These are phyloP conservation scores for Lactarius indigo DNA, from an alignment of 768 basidiomycete species.

Conservation along the genomic window DNA sequence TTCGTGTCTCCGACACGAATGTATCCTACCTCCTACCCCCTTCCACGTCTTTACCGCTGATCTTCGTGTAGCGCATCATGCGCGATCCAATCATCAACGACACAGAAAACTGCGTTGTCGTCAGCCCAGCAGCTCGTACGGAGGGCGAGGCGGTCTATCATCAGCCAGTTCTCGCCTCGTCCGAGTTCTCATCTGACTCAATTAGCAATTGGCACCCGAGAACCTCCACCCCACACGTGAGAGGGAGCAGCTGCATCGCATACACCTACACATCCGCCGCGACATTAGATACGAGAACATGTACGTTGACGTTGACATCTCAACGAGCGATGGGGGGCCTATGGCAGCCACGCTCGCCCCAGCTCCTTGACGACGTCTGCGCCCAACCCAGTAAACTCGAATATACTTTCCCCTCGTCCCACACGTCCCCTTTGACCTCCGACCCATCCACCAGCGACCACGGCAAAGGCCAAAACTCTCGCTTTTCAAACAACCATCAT, in stretches of 20 bases:
- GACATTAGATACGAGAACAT: conserved; percentile 63
- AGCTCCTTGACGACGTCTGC: conserved; percentile 8
- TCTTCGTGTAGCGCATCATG: conserved; percentile 26
- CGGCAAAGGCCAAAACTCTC: conserved; percentile 15
- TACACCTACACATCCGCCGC: conserved; percentile 56
- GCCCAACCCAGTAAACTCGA: background rate
- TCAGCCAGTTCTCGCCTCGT: conserved; percentile 41
- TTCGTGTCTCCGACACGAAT: conserved; percentile 37
- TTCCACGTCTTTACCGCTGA: conserved; percentile 46
- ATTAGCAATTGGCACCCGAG: conserved; percentile 27
- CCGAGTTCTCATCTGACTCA: conserved; percentile 36
- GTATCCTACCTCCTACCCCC: conserved; percentile 54
- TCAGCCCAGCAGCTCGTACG: conserved; percentile 57
- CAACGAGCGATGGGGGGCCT: conserved; percentile 20
- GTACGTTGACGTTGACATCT: conserved; percentile 57
- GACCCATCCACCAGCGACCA: background rate
- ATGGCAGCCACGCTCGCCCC: background rate
- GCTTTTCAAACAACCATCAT: background rate
- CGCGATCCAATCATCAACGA: conserved; percentile 33
- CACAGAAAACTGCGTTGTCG: conserved; percentile 47
- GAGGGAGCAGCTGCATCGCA: conserved; percentile 31
- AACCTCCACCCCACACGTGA: too few relatives aligned
- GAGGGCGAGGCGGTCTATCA: conserved; percentile 44
- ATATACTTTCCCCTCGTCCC: conserved; percentile 3
- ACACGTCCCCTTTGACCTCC: conserved; percentile 8